These are phyloP conservation scores for Phycomyces blakesleeanus DNA, from an alignment of 192 early-diverging fungal genomes.

Conservation along the genomic window DNA sequence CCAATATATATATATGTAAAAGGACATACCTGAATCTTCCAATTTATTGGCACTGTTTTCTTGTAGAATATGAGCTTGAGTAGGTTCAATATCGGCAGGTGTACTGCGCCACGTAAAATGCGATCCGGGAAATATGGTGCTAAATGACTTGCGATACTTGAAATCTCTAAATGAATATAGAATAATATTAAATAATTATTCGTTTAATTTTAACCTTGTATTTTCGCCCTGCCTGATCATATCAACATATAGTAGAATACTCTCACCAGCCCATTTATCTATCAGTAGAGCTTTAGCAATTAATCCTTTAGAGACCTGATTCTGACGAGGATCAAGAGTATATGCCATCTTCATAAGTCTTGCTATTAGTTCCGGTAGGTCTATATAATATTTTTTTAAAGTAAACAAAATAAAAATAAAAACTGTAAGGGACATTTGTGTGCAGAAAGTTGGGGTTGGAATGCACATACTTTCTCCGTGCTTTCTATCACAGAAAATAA, in stretches of 20 bases:
- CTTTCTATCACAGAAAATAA: too few relatives aligned
- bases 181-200: not conserved
- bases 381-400: not conserved
- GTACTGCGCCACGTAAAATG: too few relatives aligned
- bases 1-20: too few relatives aligned
- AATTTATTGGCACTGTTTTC: too few relatives aligned
- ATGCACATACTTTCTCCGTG: too few relatives aligned
- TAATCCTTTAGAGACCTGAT: not conserved
- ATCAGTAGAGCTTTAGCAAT: not conserved
- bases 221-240: not conserved
- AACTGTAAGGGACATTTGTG: not conserved
- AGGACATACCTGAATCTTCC: too few relatives aligned
- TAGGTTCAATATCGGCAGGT: too few relatives aligned
- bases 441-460: not conserved
- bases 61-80: too few relatives aligned
- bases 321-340: not conserved
- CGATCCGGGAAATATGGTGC: too few relatives aligned
- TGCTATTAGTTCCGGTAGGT: not conserved
- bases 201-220: not conserved
- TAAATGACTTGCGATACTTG: too few relatives aligned
- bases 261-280: not conserved
- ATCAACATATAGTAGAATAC: not conserved
- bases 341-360: not conserved
- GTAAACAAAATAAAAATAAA: not conserved
- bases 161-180: not conserved